Base-by-base conservation (phyloP, 2,329 filamentous ascomycete species). In the Ophiostoma piceae region DNA sequence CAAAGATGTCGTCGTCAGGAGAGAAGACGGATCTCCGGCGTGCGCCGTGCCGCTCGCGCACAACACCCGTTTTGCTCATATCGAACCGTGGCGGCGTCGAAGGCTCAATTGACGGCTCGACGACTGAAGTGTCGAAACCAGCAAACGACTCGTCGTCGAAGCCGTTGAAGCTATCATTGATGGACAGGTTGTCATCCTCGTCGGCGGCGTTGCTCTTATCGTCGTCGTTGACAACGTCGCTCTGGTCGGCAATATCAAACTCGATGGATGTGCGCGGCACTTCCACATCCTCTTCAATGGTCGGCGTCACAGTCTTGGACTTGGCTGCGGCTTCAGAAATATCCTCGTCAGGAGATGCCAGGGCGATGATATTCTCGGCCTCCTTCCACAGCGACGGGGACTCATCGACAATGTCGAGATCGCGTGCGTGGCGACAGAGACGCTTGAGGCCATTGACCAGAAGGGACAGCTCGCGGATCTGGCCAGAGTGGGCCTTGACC, bases 361-460 rank as follows among this genome's bases (percentile, higher is more conserved):
- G 81, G 43, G 91, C 90, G 76, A 96, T 95, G 79, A 96, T 94
- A 16, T 91, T 91, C 77, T 95, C 91, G 1, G 92, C 92, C 77
- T 95, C 91, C 74, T 88, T 87, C 91, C 91, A 96, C 66, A 91
- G 82, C 14, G 81, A 80, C 14, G 84, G 83, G 29, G 88, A 84
- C 6, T 90, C 90, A 71, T 85, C 80, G 0, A 87, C 78, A 76
- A 94, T 84, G 57, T 88, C 84, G 76, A 92, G 85, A 64, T 89
- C 85, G 22, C 87, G 85, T 6, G 89, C 92, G 54, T 91, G 87
- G 14, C 89, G 84, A 71, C 89, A 89, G 16, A 95, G 81, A 71
- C 91, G 88, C 80, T 94, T 95, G 71, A 96, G 81, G 74, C 94
- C 91, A 77, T 94, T 92, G 65, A 96, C 92, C 14, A 94, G 80